A percentile compares a stretch with the other conserved stretches of the same genome.
These are phyloP conservation scores for Erodium texanum DNA, from an alignment of 441 rosid species.

Conservation along the genomic window DNA sequence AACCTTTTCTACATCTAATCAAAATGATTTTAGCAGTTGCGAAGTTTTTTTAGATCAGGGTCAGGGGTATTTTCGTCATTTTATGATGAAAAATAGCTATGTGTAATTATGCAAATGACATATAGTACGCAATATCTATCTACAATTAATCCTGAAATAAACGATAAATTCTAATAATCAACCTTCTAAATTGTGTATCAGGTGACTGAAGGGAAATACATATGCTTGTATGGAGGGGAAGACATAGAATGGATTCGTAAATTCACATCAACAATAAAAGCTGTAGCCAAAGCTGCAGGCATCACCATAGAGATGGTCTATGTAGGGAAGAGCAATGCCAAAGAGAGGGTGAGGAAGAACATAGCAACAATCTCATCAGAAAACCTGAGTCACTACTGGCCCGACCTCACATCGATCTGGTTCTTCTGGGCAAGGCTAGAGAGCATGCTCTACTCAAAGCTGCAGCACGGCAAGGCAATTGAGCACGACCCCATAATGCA, in stretches of 20 bases:
- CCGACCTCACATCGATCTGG: constrained; percentile 24
- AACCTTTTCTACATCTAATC: no score
- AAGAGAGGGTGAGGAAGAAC: constrained; percentile 24
- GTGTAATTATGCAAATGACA: no score
- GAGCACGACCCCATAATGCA: constrained; percentile 30
- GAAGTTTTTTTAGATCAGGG: no score
- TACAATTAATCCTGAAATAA: no score
- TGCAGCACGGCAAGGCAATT: constrained; percentile 21
- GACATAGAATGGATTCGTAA: constrained; percentile 34
- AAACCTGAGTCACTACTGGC: constrained; percentile 26
- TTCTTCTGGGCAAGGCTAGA: constrained; percentile 42
- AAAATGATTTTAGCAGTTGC: no score
- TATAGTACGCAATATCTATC: no score
- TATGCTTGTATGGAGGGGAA: constrained; percentile 43
- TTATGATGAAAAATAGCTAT: no score
- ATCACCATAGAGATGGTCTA: constrained; percentile 33
- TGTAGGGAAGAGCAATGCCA: constrained; percentile 35
- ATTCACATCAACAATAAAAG: constrained; percentile 17
- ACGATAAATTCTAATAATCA: no score
- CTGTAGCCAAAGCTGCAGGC: constrained; percentile 19
- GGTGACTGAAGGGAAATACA: constrained; percentile 20
- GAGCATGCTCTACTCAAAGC: constrained; percentile 41
- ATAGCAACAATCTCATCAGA: constrained; percentile 16
- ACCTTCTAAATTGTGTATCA: neutral
- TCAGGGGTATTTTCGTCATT: no score